Percentiles rank a stretch among this genome's conserved stretches.
Evolutionary conservation across 2,329 filamentous ascomycete species (phyloP).

Genomic region (Pseudogymnoascus sp.): DNA sequence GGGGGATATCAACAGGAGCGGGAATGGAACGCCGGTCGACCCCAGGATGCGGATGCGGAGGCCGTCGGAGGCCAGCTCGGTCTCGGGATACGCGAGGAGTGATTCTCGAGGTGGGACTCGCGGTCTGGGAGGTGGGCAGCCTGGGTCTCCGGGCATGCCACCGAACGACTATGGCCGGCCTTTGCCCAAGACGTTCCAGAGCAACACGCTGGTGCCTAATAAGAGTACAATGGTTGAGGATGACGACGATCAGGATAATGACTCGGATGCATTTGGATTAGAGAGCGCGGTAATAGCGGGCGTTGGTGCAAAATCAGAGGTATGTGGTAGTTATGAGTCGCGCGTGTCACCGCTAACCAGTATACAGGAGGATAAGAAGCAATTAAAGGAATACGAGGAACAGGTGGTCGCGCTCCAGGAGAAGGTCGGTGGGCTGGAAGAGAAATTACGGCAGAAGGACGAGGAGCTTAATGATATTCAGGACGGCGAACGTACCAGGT

Average conservation of each 20-base stretch:
- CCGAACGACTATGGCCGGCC: conserved; percentile 66
- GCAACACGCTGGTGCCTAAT: conserved; percentile 93
- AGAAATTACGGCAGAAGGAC: conserved; percentile 61
- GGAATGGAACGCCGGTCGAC: conserved; percentile 50
- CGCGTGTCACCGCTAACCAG: conserved; percentile 15
- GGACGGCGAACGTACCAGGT: conserved; percentile 48
- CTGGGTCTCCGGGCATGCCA: conserved; percentile 49
- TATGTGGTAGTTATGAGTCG: conserved; percentile 19
- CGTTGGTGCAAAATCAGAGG: conserved; percentile 35
- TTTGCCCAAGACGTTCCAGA: conserved; percentile 82
- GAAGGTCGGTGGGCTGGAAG: conserved; percentile 65
- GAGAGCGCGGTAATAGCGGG: conserved; percentile 33
- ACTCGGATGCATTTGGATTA: conserved; percentile 56
- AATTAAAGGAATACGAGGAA: conserved; percentile 70
- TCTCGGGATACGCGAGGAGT: conserved; percentile 30
- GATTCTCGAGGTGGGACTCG: conserved; percentile 28
- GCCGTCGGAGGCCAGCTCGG: conserved; percentile 52
- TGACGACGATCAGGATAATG: conserved; percentile 77
- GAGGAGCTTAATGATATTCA: conserved; percentile 55
- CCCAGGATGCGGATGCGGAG: conserved; percentile 15
- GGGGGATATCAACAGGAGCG: conserved; percentile 56
- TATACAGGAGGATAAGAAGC: conserved; percentile 55
- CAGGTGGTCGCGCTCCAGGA: conserved; percentile 68
- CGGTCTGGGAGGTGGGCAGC: conserved; percentile 35
- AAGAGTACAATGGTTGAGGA: conserved; percentile 98